A percentile compares a stretch with the other conserved stretches of the same genome.
These are phyloP conservation scores for Margaritispora aquatica DNA, from an alignment of 495 filamentous ascomycete genomes.

Conservation along the genomic window DNA sequence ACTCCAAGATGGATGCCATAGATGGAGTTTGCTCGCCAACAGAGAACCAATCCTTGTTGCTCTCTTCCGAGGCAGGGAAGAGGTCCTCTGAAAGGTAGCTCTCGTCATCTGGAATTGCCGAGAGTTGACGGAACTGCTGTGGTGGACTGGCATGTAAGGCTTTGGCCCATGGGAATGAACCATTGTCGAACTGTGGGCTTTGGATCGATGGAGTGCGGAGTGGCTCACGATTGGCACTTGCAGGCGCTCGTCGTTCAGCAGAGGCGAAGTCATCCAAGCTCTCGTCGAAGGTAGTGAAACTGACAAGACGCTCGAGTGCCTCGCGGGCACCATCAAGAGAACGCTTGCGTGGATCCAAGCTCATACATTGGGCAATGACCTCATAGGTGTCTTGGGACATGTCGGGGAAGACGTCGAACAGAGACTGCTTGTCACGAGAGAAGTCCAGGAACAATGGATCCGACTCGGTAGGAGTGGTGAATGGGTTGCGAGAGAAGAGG, in stretches of 20 bases:
- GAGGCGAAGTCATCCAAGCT: slow-evolving; percentile 90
- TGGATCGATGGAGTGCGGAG: slow-evolving; percentile 93
- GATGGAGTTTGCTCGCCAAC: slow-evolving; percentile 66
- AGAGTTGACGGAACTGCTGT: slow-evolving; percentile 75
- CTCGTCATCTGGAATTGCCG: slow-evolving; percentile 55
- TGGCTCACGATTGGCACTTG: slow-evolving; percentile 87
- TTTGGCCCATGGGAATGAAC: slow-evolving; percentile 92
- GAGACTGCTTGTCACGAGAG: slow-evolving; percentile 81
- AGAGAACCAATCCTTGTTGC: slow-evolving; percentile 66
- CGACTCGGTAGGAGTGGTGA: slow-evolving; percentile 75
- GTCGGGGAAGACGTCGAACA: slow-evolving; percentile 97
- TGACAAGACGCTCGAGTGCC: slow-evolving; percentile 68
- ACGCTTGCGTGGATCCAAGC: slow-evolving; percentile 83
- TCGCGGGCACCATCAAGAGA: slow-evolving; percentile 72
- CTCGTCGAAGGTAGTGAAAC: slow-evolving; percentile 93
- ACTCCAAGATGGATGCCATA: slow-evolving; percentile 72
- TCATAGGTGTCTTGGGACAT: slow-evolving; percentile 98
- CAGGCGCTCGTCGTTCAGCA: slow-evolving; percentile 61
- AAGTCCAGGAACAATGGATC: slow-evolving; percentile 91
- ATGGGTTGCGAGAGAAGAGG: slow-evolving; percentile 91
- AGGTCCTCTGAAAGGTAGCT: slow-evolving; percentile 80
- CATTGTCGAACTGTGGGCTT: slow-evolving; percentile 72
- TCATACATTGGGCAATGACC: slow-evolving; percentile 80
- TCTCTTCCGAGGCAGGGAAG: slow-evolving; percentile 73
- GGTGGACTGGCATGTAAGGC: slow-evolving; percentile 73